Conservation (phyloP, 257 asterid species). For the Solanum rostratum region DNA sequence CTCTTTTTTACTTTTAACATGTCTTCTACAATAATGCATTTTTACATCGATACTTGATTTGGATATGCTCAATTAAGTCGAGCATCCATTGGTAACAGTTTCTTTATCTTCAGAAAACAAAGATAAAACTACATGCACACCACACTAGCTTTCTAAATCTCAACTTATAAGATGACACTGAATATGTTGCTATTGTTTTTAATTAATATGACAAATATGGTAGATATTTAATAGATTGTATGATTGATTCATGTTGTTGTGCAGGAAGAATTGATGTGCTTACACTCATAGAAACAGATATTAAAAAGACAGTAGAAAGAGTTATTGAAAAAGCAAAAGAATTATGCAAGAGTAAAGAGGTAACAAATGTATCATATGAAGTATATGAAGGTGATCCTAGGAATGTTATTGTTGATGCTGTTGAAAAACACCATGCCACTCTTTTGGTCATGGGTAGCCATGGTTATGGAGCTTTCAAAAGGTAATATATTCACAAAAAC, state of each 20-base stretch:
- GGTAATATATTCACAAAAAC: background rate
- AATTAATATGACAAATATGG: background rate
- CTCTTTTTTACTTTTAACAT: background rate
- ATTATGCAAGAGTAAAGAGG: background rate
- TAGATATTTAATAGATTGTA: background rate
- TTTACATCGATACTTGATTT: background rate
- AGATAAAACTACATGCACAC: too few species aligned
- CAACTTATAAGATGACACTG: rapidly evolving
- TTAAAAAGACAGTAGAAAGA: background rate
- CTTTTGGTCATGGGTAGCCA: background rate
- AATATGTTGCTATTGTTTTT: background rate
- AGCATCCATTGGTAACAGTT: background rate
- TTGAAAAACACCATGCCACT: background rate
- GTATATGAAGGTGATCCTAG: background rate
- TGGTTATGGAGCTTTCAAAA: background rate
- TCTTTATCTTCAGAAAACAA: background rate
- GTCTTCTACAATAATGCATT: background rate
- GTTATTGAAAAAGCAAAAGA: background rate
- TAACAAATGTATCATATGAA: background rate
- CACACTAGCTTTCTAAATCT: background rate
- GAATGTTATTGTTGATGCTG: background rate
- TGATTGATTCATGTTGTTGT: background rate
- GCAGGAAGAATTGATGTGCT: background rate
- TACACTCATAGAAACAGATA: background rate
- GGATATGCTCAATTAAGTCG: background rate